Conservation (phyloP, 441 rosid genomes). For the Eutrema salsugineum region DNA sequence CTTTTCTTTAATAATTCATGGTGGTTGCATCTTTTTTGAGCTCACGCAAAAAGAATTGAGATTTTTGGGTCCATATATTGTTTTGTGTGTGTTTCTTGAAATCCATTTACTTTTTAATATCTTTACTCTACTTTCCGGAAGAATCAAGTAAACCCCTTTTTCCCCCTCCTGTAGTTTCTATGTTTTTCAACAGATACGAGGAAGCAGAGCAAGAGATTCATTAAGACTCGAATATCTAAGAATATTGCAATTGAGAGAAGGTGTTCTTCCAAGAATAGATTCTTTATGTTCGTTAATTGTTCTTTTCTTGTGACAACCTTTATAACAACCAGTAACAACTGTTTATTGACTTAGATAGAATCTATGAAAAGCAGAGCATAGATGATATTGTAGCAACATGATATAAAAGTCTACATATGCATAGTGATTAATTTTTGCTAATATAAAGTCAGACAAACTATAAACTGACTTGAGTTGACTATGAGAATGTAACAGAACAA, state of each 20-base stretch:
- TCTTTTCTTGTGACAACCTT: neutral
- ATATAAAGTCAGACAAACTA: neutral
- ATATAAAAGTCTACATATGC: neutral
- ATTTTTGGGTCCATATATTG: conserved; percentile 14
- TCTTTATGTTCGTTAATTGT: neutral
- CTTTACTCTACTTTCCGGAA: conserved; percentile 23
- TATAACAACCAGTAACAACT: too few relatives aligned
- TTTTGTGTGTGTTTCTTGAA: conserved; percentile 14
- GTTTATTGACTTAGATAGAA: neutral
- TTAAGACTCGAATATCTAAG: neutral
- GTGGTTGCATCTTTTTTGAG: neutral
- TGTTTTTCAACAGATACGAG: conserved; percentile 18
- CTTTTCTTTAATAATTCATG: conserved; percentile 9
- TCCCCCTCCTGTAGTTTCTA: neutral
- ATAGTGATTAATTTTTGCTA: neutral
- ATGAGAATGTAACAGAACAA: neutral
- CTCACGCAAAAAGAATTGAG: conserved; percentile 9
- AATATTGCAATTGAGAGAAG: neutral
- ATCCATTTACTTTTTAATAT: neutral
- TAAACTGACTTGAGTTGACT: neutral
- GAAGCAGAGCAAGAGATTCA: conserved; percentile 8
- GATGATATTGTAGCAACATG: neutral
- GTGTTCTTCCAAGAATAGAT: neutral
- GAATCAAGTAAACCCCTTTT: conserved; percentile 7
- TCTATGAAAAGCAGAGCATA: neutral